Evolutionary conservation across 2,329 filamentous ascomycete species (phyloP), one percentile per base, ranked within the genome.

Genomic region (Talaromyces islandicus): DNA sequence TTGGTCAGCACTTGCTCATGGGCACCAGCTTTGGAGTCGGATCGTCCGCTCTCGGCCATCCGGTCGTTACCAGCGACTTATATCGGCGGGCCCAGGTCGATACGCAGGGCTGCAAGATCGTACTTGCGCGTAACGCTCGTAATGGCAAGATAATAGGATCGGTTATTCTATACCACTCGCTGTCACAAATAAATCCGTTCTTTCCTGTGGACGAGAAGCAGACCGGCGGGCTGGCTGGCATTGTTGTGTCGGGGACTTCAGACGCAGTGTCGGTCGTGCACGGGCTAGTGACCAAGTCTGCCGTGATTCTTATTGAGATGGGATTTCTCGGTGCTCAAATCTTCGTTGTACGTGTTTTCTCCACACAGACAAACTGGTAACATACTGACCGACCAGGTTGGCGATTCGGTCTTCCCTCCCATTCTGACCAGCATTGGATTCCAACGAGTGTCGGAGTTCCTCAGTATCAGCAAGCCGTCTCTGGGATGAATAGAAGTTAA

Each of bases 321-420:
- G 59, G 59, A 50, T 60, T 60, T 29, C 30, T 57, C n/a, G 41
- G 54, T n/a, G 59, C 50, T 7, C 59, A 60, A 46, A 57, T 55
- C 9, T 60, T 60, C n/a, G 53, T 57, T 19, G 59, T 60, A 57
- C 51, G 43, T 48, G 10, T 11, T 21, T 46, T 30, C 25, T 32
- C 12, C 12, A 12, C 24, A 29, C 35, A 48, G 4, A 12, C 17
- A 29, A 6, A n/a, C n/a, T 29, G 11, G 12, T 11, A 12, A 43
- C 7, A 29, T 30, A 46, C 54, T 60, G 25, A 57, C 29, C 29
- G 11, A 21, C 12, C 24, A 60, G 59, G 55, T 60, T n/a, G 59
- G 51, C 32, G 59, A 60, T 54, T 19, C 55, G 17, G 50, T 60
- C 24, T 60, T 54, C 11, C 59, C 59, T 25, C 48, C 50, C 6